These are phyloP conservation scores for Diaporthe eres DNA, from an alignment of 2,329 filamentous ascomycete genomes.

Conservation along the genomic window DNA sequence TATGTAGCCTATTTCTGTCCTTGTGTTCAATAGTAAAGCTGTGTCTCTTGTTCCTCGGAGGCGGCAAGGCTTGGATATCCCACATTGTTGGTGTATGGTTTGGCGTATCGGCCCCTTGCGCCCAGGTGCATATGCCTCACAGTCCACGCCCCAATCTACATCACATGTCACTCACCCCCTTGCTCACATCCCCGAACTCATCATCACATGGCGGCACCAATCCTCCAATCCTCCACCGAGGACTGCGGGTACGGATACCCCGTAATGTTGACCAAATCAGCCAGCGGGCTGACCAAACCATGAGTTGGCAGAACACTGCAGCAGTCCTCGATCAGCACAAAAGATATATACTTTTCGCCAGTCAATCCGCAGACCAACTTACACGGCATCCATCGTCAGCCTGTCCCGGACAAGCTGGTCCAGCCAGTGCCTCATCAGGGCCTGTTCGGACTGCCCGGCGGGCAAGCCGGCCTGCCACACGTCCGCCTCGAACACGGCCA, in stretches of 20 bases:
- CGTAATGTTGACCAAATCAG: background rate
- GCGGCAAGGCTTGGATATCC: too few species aligned
- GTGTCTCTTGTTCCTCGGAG: too few species aligned
- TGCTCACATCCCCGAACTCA: too few species aligned
- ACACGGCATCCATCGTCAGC: background rate
- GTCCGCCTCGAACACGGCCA: background rate
- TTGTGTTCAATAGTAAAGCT: too few species aligned
- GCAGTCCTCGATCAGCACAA: background rate
- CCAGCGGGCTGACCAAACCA: background rate
- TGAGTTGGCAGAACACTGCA: background rate
- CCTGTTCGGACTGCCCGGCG: background rate
- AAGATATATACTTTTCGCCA: background rate
- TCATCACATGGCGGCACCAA: background rate
- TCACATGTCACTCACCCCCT: background rate
- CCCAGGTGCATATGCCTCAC: too few species aligned
- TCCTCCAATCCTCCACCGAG: background rate
- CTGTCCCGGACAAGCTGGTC: background rate
- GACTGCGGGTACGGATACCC: background rate
- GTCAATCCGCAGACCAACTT: background rate
- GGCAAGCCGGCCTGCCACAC: background rate
- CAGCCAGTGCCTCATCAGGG: background rate
- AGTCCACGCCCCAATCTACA: too few species aligned
- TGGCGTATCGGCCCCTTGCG: too few species aligned
- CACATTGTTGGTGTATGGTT: too few species aligned
- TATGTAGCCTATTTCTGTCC: too few species aligned